Evolutionary conservation across 371 early-diverging fungal genomes (phyloP).

Genomic region (Blakeslea trispora): DNA sequence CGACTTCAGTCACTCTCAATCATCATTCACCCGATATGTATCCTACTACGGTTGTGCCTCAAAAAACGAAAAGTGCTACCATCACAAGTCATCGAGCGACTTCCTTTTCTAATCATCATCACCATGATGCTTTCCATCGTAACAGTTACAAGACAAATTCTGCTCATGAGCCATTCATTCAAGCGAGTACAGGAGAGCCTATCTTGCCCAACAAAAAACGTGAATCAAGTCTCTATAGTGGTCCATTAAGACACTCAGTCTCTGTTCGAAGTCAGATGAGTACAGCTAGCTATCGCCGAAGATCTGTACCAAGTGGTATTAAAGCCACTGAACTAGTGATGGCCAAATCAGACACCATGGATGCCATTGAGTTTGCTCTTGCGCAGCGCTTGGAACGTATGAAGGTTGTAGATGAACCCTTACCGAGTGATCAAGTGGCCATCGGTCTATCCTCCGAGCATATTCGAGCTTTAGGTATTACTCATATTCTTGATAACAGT

Average conservation of each 20-base stretch:
- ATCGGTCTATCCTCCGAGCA: conserved; percentile 39
- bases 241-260: conserved; percentile 34
- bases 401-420: conserved; percentile 21
- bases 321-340: conserved; percentile 15
- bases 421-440: conserved; percentile 43
- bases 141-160: no score
- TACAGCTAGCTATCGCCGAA: background rate
- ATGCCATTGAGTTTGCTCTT: conserved; percentile 37
- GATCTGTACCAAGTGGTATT: no score
- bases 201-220: conserved; percentile 40
- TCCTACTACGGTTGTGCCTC: no score
- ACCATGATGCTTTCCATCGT: no score
- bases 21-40: conserved; percentile 21
- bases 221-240: conserved; percentile 45
- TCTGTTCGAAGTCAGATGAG: conserved; percentile 33
- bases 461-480: conserved; percentile 38
- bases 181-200: conserved; percentile 25
- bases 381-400: conserved; percentile 38
- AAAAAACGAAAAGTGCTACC: conserved; percentile 19
- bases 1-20: no score
- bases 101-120: conserved; percentile 25
- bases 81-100: conserved; percentile 19
- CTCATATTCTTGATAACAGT: conserved; percentile 29
- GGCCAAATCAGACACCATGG: conserved; percentile 17
- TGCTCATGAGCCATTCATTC: background rate